Percentiles rank a stretch among this genome's conserved stretches.
Conservation (phyloP, 305 asterid species). For the Ajuga reptans region DNA sequence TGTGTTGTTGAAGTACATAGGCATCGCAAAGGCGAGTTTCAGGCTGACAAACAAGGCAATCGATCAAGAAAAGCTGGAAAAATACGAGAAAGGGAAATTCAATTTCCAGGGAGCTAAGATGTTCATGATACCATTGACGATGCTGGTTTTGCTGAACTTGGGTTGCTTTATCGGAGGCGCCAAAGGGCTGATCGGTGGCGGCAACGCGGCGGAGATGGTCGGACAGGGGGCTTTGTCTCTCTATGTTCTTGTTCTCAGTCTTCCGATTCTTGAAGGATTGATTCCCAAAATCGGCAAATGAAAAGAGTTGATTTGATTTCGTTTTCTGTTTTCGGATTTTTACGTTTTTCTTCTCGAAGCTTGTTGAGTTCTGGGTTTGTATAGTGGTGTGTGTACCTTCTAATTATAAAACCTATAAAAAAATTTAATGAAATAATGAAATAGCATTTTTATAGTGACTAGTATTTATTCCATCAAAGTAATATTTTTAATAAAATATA, state of each 20-base stretch:
- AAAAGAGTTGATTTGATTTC: neutral
- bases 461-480: too few species aligned
- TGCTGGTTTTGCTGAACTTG: constrained; percentile 50
- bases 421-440: too few species aligned
- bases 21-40: constrained; percentile 47
- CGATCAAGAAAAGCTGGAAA: constrained; percentile 49
- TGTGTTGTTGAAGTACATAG: constrained; percentile 35
- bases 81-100: constrained; percentile 53
- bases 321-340: neutral
- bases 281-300: constrained; percentile 43
- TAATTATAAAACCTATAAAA: too few species aligned
- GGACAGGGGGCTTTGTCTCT: constrained; percentile 53
- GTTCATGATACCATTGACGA: constrained; percentile 64
- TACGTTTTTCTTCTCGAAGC: neutral
- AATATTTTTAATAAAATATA: too few species aligned
- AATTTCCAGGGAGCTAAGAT: constrained; percentile 59
- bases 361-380: neutral
- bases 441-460: too few species aligned
- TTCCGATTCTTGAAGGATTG: constrained; percentile 59
- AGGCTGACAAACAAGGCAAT: constrained; percentile 55
- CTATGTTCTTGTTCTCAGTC: constrained; percentile 51
- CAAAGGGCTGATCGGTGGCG: constrained; percentile 34
- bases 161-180: constrained; percentile 49
- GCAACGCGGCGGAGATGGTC: constrained; percentile 45
- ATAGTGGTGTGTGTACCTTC: neutral